Percentiles rank a stretch among this genome's conserved stretches.
phyloP scores from a whole-genome alignment of 75 land plant species.

The Selaginella tamariscina region DNA sequence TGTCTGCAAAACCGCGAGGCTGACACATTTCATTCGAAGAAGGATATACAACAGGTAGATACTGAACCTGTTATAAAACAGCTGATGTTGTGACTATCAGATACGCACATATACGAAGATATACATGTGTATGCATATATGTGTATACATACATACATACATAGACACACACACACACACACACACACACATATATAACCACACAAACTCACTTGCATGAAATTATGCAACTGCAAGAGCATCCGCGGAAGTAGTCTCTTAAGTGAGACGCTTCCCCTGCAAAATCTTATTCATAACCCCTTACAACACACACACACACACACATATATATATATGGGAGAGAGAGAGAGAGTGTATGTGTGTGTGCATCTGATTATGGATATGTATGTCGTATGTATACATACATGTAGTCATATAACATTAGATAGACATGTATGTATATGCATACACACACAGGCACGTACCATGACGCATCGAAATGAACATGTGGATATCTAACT shows the following conservation, averaged over 20 bases:
- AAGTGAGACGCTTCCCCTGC: constrained; percentile 74
- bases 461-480: constrained; percentile 94
- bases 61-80: constrained; percentile 51
- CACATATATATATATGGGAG: too few relatives aligned
- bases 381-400: not conserved
- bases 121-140: not conserved
- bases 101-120: not conserved
- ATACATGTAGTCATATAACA: not conserved
- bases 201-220: constrained; percentile 60
- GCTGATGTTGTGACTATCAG: not conserved
- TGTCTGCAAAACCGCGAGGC: constrained; percentile 48
- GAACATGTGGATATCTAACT: constrained; percentile 76
- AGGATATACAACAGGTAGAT: constrained; percentile 68
- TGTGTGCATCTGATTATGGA: not conserved
- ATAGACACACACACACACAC: constrained; percentile 5
- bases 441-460: not conserved
- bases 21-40: constrained; percentile 30
- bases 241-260: constrained; percentile 65
- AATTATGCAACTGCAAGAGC: constrained; percentile 88
- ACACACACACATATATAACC: too few relatives aligned
- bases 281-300: not conserved
- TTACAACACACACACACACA: too few relatives aligned
- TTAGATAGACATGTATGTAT: not conserved
- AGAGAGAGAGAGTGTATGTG: not conserved
- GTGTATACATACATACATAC: not conserved